Percentiles rank a stretch among this genome's conserved stretches.
Conservation (phyloP, 1,284 basidiomycete genomes). For the Singerocomus inundabilis region DNA sequence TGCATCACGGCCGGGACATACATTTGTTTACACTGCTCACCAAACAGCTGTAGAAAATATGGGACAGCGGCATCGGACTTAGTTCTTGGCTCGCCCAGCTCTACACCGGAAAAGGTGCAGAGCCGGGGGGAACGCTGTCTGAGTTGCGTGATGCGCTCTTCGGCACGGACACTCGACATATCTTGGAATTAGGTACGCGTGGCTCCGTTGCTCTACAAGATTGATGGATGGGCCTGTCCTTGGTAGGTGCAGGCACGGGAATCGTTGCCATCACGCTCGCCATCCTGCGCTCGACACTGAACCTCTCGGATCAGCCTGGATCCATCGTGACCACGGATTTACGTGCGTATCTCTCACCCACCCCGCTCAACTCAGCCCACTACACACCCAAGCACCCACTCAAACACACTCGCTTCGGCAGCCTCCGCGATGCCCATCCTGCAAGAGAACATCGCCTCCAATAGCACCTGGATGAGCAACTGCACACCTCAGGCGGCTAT, state of each 20-base stretch:
- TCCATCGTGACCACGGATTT: constrained; percentile 71
- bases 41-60: constrained; percentile 69
- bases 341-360: constrained; percentile 42
- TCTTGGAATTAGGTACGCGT: constrained; percentile 65
- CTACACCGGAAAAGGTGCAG: constrained; percentile 6
- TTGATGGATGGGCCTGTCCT: neutral
- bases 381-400: neutral
- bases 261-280: constrained; percentile 72
- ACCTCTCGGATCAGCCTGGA: constrained; percentile 30
- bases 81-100: constrained; percentile 67
- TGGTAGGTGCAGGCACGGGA: constrained; percentile 76
- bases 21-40: constrained; percentile 16
- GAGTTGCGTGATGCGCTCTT: constrained; percentile 40
- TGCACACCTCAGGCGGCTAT: constrained; percentile 43
- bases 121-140: neutral
- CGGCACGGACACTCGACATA: constrained; percentile 36
- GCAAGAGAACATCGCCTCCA: constrained; percentile 62
- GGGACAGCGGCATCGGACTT: constrained; percentile 86
- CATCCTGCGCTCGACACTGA: constrained; percentile 42
- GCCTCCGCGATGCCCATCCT: constrained; percentile 80
- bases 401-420: constrained; percentile 29
- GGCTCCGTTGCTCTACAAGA: neutral
- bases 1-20: neutral
- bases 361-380: too few species aligned
- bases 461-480: constrained; percentile 38